Percentiles rank a stretch among this genome's conserved stretches.
Evolutionary conservation across 139 green algal genomes (phyloP).

Genomic region (Chlamydomonas asymmetrica): DNA sequence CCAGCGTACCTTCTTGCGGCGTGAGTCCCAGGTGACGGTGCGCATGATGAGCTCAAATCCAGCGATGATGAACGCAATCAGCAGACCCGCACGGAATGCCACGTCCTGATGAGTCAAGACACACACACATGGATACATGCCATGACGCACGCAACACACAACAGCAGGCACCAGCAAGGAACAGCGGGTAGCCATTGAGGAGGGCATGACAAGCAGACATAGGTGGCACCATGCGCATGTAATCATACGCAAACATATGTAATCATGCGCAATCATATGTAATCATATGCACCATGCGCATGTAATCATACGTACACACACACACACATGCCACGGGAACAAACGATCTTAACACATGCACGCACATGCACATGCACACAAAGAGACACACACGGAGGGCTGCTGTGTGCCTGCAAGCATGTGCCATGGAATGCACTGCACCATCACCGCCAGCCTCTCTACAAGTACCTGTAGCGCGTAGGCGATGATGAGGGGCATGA

Average conservation of each 20-base stretch:
- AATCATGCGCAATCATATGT: neutral
- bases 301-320: neutral
- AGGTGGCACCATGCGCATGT: neutral
- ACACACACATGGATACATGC: conserved; percentile 10
- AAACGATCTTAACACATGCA: neutral
- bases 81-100: conserved; percentile 15
- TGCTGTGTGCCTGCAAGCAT: neutral
- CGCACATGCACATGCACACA: neutral
- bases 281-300: neutral
- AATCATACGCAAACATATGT: neutral
- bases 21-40: conserved; percentile 25
- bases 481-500: conserved; percentile 17
- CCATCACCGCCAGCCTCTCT: neutral
- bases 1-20: conserved; percentile 29
- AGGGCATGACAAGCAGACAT: neutral
- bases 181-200: neutral
- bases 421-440: neutral
- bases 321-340: neutral
- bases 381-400: conserved; percentile 3
- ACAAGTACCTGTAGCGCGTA: conserved; percentile 19
- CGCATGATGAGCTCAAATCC: conserved; percentile 26
- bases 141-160: too few species aligned
- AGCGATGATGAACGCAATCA: conserved; percentile 5
- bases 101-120: conserved; percentile 6
- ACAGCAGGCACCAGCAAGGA: too few species aligned